phyloP scores from a whole-genome alignment of 129 eudicot genomes.

The Calendula officinalis region DNA sequence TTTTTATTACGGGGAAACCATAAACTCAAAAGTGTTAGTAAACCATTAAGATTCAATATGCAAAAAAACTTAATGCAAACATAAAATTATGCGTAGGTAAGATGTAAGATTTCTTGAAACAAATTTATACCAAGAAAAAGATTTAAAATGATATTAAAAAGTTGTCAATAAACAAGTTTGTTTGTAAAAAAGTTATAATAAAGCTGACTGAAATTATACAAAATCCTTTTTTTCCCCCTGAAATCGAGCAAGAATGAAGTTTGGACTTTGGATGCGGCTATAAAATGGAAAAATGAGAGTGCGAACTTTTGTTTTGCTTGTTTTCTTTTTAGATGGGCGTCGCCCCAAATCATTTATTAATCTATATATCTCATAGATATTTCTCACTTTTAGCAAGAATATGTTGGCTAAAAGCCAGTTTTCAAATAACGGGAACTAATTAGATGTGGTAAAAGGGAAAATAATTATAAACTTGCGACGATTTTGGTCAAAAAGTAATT shows the following conservation, averaged over 20 bases:
- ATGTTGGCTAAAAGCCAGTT: constrained; percentile 2
- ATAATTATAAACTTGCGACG: background rate
- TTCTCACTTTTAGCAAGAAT: constrained; percentile 20
- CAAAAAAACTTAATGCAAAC: too few species aligned
- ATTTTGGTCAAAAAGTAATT: constrained; percentile 22
- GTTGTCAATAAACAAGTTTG: too few species aligned
- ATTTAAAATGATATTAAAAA: too few species aligned
- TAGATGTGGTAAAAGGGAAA: constrained; percentile 6
- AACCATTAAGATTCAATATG: too few species aligned
- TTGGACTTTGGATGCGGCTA: background rate
- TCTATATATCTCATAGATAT: constrained; percentile 15
- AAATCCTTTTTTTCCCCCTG: too few species aligned
- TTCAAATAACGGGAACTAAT: background rate
- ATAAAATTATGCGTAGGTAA: too few species aligned
- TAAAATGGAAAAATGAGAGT: constrained; percentile 4
- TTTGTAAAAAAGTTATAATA: too few species aligned
- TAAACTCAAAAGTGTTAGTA: background rate
- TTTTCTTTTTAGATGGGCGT: constrained; percentile 11
- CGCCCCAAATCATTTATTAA: background rate
- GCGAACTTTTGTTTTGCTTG: background rate
- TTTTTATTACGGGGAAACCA: background rate
- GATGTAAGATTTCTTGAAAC: too few species aligned
- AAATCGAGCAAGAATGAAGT: too few species aligned
- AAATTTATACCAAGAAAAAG: too few species aligned
- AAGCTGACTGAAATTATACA: too few species aligned